phyloP scores from a whole-genome alignment of 495 filamentous ascomycete species.

The Saxispiralis lemnorum region DNA sequence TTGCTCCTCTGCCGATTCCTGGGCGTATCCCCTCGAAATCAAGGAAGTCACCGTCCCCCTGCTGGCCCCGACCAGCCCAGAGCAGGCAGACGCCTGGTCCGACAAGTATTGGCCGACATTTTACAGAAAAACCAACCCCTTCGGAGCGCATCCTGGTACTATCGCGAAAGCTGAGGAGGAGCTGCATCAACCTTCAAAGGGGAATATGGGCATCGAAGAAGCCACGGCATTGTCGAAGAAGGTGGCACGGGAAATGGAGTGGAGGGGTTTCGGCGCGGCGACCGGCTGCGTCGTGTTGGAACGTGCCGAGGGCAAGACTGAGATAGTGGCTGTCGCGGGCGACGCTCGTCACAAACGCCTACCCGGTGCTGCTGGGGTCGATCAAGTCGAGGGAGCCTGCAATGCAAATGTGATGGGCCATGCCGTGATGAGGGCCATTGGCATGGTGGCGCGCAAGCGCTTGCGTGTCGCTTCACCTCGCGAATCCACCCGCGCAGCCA shows the following conservation, averaged over 20 bases:
- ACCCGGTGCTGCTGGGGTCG: slow-evolving; percentile 24
- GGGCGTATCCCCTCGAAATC: slow-evolving; percentile 27
- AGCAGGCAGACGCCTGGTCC: slow-evolving; percentile 63
- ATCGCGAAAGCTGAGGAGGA: slow-evolving; percentile 36
- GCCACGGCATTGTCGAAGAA: slow-evolving; percentile 54
- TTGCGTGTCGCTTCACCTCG: slow-evolving; percentile 13
- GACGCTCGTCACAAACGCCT: slow-evolving; percentile 41
- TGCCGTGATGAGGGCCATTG: slow-evolving; percentile 69
- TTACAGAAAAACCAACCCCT: slow-evolving; percentile 67
- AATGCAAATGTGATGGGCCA: slow-evolving; percentile 63
- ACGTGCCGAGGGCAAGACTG: slow-evolving; percentile 21
- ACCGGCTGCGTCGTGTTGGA: slow-evolving; percentile 77
- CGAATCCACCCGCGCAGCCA: slow-evolving; percentile 1
- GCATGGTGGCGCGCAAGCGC: slow-evolving; percentile 61
- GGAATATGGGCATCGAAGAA: slow-evolving; percentile 28
- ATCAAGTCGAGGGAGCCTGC: neutral
- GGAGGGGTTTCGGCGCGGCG: slow-evolving; percentile 41
- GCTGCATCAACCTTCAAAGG: slow-evolving; percentile 23
- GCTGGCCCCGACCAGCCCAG: slow-evolving; percentile 51
- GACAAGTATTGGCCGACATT: slow-evolving; percentile 69
- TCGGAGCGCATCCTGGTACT: slow-evolving; percentile 51
- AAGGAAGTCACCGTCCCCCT: slow-evolving; percentile 48
- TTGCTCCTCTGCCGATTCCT: slow-evolving; percentile 13
- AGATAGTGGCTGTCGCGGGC: slow-evolving; percentile 53
- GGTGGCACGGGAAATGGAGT: slow-evolving; percentile 39